Evolutionary conservation across 1,284 basidiomycete species (phyloP), one percentile per base, ranked within the genome.

Genomic region (Dichomitus squalens): DNA sequence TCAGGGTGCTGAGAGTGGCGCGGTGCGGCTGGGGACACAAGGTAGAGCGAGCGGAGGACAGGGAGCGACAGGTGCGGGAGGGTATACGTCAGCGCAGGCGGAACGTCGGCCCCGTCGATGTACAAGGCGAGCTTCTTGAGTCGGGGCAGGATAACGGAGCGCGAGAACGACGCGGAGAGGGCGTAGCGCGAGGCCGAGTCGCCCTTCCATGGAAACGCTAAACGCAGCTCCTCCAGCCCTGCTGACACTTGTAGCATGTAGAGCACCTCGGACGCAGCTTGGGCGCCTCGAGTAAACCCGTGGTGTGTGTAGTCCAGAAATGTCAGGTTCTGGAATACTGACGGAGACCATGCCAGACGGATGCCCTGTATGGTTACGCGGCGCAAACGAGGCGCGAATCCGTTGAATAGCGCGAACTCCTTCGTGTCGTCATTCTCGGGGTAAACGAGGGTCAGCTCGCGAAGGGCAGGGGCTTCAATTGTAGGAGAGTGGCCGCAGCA

Each of bases 371-470:
- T 57, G 1, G 79, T 82, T 39, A 80, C 75, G 18, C 76, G 75
- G 38, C 77, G 73, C 11, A 90, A 74, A 23, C 73, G 77, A 3
- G 87, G 87, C 1, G 86, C 79, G 60, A 76, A 72, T n/a, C 83
- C 85, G 35, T 78, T 78, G 69, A 90, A 90, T 40, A 88, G 77
- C 46, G 73, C 71, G 60, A 85, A 89, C 67, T 86, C 83, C 67
- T 84, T 84, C 18, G 77, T 75, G 66, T 88, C 86, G 60, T 89
- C 87, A 65, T 89, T 89, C 44, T 73, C 73, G 20, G 83, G 81
- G 66, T 86, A 84, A 16, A 83, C 69, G 18, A 90, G 77, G 5
- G 74, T 75, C 27, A 90, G 71, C n/a, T 82, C 79, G 59, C 83
- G 79, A 39, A 90, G 72, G 49, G 72, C 66, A 20, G 73, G 75